A percentile compares a stretch with the other conserved stretches of the same genome.
Evolutionary conservation across 352 stramenopile species (phyloP).

Genomic region (Pythium apleroticum): DNA sequence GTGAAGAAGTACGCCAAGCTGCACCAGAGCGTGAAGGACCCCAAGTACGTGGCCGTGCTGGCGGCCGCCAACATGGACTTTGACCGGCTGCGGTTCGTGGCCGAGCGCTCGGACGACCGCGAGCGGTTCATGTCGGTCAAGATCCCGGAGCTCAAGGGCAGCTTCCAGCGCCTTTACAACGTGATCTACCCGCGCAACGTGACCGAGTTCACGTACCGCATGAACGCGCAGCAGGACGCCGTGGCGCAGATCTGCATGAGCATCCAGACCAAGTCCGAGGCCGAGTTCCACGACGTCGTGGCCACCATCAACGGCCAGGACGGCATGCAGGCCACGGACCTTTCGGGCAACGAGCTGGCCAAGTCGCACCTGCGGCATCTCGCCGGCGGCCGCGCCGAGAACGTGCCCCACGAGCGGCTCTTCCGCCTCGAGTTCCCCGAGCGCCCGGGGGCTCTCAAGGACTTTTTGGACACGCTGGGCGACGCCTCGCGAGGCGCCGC

Average conservation of each 20-base stretch:
- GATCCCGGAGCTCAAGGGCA: slow-evolving; percentile 95
- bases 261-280: slow-evolving; percentile 89
- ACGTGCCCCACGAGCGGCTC: slow-evolving; percentile 91
- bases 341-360: slow-evolving; percentile 96
- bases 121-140: slow-evolving; percentile 95
- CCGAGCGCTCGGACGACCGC: slow-evolving; percentile 89
- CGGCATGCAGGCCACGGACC: slow-evolving; percentile 92
- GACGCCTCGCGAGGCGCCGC: slow-evolving; percentile 35
- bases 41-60: slow-evolving; percentile 94
- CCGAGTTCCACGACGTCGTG: slow-evolving; percentile 66
- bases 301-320: slow-evolving; percentile 57
- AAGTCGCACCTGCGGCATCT: slow-evolving; percentile 96
- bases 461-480: slow-evolving; percentile 92
- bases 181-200: slow-evolving; percentile 81
- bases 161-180: slow-evolving; percentile 85
- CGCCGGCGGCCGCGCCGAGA: slow-evolving; percentile 86
- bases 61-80: slow-evolving; percentile 99
- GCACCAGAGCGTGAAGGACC: slow-evolving; percentile 34
- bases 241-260: slow-evolving; percentile 94
- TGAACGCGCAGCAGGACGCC: slow-evolving; percentile 69
- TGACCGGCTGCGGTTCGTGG: slow-evolving; percentile 96
- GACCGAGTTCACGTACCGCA: slow-evolving; percentile 98
- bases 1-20: slow-evolving; percentile 92
- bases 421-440: slow-evolving; percentile 98
- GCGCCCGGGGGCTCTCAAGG: slow-evolving; percentile 85